phyloP scores from a whole-genome alignment of 148 eudicot species.

The Heliosperma pusillum region DNA sequence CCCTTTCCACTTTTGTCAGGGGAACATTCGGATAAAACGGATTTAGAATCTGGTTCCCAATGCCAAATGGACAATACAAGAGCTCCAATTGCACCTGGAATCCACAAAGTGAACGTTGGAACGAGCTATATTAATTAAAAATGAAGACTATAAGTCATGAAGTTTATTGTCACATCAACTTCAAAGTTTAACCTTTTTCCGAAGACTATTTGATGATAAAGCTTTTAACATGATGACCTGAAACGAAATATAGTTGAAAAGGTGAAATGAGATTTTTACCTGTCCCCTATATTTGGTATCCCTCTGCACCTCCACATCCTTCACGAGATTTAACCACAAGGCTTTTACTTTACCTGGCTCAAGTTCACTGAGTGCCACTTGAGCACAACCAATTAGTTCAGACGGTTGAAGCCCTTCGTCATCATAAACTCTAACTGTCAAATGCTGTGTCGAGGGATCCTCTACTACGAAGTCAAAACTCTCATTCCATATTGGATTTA shows the following conservation, averaged over 20 bases:
- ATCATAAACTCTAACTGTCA: constrained; percentile 73
- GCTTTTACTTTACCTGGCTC: constrained; percentile 78
- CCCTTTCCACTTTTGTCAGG: constrained; percentile 64
- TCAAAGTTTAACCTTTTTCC: too few species aligned
- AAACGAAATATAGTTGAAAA: neutral
- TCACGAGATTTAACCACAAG: constrained; percentile 71
- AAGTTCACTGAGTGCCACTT: constrained; percentile 46
- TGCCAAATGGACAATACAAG: constrained; percentile 68
- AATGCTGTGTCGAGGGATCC: constrained; percentile 66
- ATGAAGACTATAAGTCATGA: too few species aligned
- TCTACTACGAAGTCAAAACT: constrained; percentile 81
- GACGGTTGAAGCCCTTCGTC: constrained; percentile 87
- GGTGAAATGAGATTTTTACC: constrained; percentile 36
- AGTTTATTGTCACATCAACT: too few species aligned
- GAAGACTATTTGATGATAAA: neutral
- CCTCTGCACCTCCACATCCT: constrained; percentile 65
- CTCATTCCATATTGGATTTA: constrained; percentile 91
- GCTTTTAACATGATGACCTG: too few species aligned
- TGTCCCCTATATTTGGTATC: constrained; percentile 76
- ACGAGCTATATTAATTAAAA: neutral
- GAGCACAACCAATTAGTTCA: constrained; percentile 74
- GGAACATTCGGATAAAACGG: constrained; percentile 41
- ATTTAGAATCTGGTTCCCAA: constrained; percentile 44
- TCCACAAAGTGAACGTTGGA: neutral
- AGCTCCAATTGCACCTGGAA: constrained; percentile 83